Evolutionary conservation across 75 land plant genomes (phyloP).

Genomic region (Pinus taeda): DNA sequence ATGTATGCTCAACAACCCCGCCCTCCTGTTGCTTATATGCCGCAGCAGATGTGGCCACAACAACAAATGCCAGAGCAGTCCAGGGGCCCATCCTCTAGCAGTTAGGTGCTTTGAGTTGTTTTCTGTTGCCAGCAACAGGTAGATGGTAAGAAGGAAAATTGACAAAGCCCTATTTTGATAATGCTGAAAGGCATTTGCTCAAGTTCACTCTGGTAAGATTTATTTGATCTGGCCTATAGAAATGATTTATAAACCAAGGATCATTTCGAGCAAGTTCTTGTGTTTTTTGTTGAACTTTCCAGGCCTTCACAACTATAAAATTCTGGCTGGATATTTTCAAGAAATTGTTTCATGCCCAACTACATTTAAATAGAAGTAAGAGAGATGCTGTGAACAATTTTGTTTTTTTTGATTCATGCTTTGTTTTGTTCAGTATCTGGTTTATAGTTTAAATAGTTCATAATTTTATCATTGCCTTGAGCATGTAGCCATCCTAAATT

Average conservation of each 20-base stretch:
- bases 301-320: background rate
- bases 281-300: background rate
- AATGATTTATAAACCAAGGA: slow-evolving; percentile 6
- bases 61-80: slow-evolving; percentile 14
- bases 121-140: background rate
- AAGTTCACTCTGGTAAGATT: slow-evolving; percentile 3
- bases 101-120: background rate
- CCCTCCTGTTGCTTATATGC: slow-evolving; percentile 41
- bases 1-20: slow-evolving; percentile 41
- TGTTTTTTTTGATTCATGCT: background rate
- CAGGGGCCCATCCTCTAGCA: slow-evolving; percentile 9
- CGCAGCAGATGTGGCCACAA: slow-evolving; percentile 31
- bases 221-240: background rate
- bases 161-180: slow-evolving; percentile 1
- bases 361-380: background rate
- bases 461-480: background rate
- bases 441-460: background rate
- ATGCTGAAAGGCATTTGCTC: background rate
- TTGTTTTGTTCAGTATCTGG: background rate
- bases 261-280: background rate
- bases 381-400: background rate
- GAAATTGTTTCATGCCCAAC: background rate
- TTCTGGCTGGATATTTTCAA: background rate
- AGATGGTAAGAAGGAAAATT: slow-evolving; percentile 1
- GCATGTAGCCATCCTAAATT: background rate